Conservation (phyloP, 495 filamentous ascomycete genomes). For the Lophium mytilinum region DNA sequence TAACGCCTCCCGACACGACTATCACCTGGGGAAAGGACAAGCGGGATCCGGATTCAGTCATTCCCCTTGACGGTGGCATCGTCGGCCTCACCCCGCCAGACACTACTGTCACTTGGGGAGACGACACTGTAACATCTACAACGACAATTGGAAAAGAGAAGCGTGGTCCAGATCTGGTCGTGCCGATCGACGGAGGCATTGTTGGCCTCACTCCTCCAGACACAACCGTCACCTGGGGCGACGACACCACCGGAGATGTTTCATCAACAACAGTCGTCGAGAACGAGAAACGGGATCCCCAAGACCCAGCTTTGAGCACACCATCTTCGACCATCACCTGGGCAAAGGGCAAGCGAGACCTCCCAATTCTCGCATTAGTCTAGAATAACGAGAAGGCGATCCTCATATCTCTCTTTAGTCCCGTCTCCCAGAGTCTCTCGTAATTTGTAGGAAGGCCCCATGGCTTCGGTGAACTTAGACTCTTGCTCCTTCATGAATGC, state of each 20-base stretch:
- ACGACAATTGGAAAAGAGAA: slow-evolving; percentile 1
- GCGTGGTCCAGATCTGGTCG: neutral
- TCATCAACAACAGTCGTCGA: neutral
- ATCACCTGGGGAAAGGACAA: slow-evolving; percentile 2
- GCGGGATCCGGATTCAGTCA: neutral
- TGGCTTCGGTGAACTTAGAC: neutral
- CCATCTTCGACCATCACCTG: neutral
- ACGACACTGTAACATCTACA: neutral
- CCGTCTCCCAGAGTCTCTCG: neutral
- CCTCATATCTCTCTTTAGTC: neutral
- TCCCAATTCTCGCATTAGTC: neutral
- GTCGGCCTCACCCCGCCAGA: neutral
- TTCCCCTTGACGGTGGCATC: neutral
- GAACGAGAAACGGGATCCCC: neutral
- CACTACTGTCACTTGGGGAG: neutral
- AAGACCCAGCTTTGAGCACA: neutral
- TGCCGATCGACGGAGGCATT: neutral
- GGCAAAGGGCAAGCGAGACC: neutral
- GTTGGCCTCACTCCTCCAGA: neutral
- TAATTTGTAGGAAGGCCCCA: neutral
- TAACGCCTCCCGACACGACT: neutral
- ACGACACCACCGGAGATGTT: neutral
- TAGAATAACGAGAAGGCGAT: neutral
- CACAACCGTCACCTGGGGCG: neutral
- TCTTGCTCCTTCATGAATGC: neutral